Percentiles rank a stretch among this genome's conserved stretches.
These are phyloP conservation scores for Musa balbisiana DNA, from an alignment of 202 grass and related monocot genomes.

Conservation along the genomic window DNA sequence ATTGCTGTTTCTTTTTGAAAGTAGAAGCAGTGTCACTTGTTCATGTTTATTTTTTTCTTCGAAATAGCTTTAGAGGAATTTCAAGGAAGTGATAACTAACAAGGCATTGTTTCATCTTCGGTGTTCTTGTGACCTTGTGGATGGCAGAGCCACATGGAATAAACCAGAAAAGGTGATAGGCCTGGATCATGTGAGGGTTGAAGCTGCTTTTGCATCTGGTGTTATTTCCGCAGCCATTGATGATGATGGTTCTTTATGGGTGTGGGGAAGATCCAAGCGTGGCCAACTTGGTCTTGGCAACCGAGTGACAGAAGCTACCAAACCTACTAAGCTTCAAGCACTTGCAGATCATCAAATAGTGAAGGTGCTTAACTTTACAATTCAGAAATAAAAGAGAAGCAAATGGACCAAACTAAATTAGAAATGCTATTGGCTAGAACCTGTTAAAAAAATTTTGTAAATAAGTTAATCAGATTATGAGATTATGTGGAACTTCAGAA, in stretches of 20 bases:
- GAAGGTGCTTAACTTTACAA: slow-evolving; percentile 44
- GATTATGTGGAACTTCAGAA: background rate
- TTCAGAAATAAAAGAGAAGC: background rate
- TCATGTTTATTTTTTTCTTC: background rate
- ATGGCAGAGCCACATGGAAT: slow-evolving; percentile 60
- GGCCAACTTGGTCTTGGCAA: slow-evolving; percentile 87
- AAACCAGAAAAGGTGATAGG: slow-evolving; percentile 61
- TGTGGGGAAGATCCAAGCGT: slow-evolving; percentile 85
- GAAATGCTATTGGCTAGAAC: background rate
- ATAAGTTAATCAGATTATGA: too few relatives aligned
- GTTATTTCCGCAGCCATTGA: slow-evolving; percentile 72
- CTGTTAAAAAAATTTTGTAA: background rate
- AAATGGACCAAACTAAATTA: background rate
- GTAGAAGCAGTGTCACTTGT: background rate
- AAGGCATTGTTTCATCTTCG: background rate
- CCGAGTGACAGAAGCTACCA: slow-evolving; percentile 37
- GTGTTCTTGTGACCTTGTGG: slow-evolving; percentile 4
- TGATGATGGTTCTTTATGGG: slow-evolving; percentile 68
- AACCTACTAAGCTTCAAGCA: slow-evolving; percentile 52
- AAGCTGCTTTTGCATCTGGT: slow-evolving; percentile 63
- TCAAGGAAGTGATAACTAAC: background rate
- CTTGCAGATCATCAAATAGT: slow-evolving; percentile 49
- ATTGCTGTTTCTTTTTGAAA: too few relatives aligned
- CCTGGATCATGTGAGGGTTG: slow-evolving; percentile 63
- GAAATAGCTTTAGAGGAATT: background rate